phyloP scores from a whole-genome alignment of 805 yeast species.

The Alloascoidea hylecoeti region DNA sequence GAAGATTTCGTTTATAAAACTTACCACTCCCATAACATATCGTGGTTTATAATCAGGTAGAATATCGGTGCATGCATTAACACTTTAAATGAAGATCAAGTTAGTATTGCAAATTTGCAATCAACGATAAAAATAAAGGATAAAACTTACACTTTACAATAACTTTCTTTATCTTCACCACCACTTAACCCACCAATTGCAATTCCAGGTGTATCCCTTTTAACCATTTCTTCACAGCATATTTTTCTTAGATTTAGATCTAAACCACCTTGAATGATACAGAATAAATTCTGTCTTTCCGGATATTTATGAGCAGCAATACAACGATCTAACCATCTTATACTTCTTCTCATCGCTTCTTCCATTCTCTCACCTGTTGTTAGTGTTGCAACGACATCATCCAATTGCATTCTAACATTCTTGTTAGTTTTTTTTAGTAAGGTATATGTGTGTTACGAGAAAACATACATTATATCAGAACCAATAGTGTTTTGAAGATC shows the following conservation, averaged over 20 bases:
- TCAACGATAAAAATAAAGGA: background rate
- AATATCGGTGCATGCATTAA: slow-evolving; percentile 22
- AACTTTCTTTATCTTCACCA: slow-evolving; percentile 26
- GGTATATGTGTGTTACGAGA: background rate
- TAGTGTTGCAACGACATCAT: slow-evolving; percentile 27
- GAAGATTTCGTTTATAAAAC: too few relatives aligned
- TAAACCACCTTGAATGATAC: slow-evolving; percentile 31
- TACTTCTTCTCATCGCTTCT: slow-evolving; percentile 28
- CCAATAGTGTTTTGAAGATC: slow-evolving; percentile 27
- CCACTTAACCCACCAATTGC: slow-evolving; percentile 33
- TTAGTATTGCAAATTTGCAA: background rate
- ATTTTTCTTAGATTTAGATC: slow-evolving; percentile 20
- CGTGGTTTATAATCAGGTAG: slow-evolving; percentile 26
- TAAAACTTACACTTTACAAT: slow-evolving; percentile 18
- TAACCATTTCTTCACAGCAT: slow-evolving; percentile 27
- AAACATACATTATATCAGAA: slow-evolving; percentile 23
- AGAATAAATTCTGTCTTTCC: slow-evolving; percentile 25
- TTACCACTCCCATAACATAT: slow-evolving; percentile 27
- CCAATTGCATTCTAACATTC: slow-evolving; percentile 22
- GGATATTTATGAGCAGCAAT: slow-evolving; percentile 27
- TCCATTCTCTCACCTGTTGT: slow-evolving; percentile 29
- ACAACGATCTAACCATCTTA: slow-evolving; percentile 30
- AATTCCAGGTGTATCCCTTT: slow-evolving; percentile 29
- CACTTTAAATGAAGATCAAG: slow-evolving; percentile 10
- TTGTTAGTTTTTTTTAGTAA: background rate